Evolutionary conservation across 768 basidiomycete species (phyloP).

Genomic region (Myochromella boudieri): DNA sequence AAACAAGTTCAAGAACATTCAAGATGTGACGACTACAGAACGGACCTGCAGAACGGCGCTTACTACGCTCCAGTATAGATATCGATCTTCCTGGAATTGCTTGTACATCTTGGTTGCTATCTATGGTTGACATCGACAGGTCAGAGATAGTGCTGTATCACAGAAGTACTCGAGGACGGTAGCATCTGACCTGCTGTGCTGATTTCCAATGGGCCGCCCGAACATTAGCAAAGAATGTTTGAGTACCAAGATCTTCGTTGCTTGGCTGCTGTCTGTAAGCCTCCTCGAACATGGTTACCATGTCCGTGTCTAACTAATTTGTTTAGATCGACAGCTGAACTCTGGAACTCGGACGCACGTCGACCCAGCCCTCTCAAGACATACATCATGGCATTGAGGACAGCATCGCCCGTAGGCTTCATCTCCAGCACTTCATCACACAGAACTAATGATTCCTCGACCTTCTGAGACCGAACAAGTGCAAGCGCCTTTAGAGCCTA

Average conservation of each 20-base stretch:
- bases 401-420: slow-evolving; percentile 72
- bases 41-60: slow-evolving; percentile 76
- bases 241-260: slow-evolving; percentile 82
- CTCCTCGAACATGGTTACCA: slow-evolving; percentile 83
- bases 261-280: slow-evolving; percentile 78
- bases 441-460: slow-evolving; percentile 76
- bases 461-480: slow-evolving; percentile 79
- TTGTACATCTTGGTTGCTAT: slow-evolving; percentile 81
- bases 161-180: neutral
- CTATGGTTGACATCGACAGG: slow-evolving; percentile 33
- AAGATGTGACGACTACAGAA: neutral
- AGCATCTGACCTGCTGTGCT: slow-evolving; percentile 67
- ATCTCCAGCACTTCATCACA: slow-evolving; percentile 78
- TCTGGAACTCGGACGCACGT: slow-evolving; percentile 33
- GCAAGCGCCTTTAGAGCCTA: slow-evolving; percentile 86
- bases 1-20: neutral
- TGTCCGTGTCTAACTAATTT: slow-evolving; percentile 58
- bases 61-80: slow-evolving; percentile 82
- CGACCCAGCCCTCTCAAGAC: slow-evolving; percentile 78
- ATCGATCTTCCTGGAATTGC: slow-evolving; percentile 79
- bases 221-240: slow-evolving; percentile 84
- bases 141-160: slow-evolving; percentile 1
- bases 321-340: slow-evolving; percentile 6
- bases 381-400: slow-evolving; percentile 81
- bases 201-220: slow-evolving; percentile 82